These are phyloP conservation scores for Talaromyces sp. DNA, from an alignment of 2,329 filamentous ascomycete genomes.

Conservation along the genomic window DNA sequence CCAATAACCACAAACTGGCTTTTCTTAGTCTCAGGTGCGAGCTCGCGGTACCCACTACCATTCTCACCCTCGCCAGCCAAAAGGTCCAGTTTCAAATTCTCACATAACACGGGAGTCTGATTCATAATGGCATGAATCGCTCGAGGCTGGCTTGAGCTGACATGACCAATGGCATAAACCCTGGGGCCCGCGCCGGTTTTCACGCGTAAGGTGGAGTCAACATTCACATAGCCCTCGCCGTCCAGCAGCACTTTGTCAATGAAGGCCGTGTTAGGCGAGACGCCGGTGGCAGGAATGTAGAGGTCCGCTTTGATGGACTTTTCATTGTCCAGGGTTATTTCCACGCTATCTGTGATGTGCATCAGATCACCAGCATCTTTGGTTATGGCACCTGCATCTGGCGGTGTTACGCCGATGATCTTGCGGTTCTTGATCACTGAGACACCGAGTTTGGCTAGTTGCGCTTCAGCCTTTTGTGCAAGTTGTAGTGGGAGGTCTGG, in stretches of 20 bases:
- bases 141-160: slow-evolving; percentile 34
- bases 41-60: slow-evolving; percentile 26
- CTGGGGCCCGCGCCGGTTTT: slow-evolving; percentile 28
- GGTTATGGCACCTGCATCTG: slow-evolving; percentile 22
- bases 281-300: slow-evolving; percentile 47
- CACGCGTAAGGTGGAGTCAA: slow-evolving; percentile 37
- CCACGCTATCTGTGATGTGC: slow-evolving; percentile 23
- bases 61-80: slow-evolving; percentile 24
- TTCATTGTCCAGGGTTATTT: slow-evolving; percentile 38
- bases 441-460: slow-evolving; percentile 45
- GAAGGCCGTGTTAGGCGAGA: slow-evolving; percentile 40
- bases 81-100: slow-evolving; percentile 49
- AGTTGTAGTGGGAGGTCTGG: slow-evolving; percentile 37
- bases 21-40: slow-evolving; percentile 41
- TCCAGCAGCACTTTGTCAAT: slow-evolving; percentile 26
- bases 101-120: slow-evolving; percentile 41
- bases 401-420: slow-evolving; percentile 32
- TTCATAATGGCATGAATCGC: slow-evolving; percentile 41
- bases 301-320: slow-evolving; percentile 40
- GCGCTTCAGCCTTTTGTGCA: slow-evolving; percentile 37
- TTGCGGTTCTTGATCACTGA: slow-evolving; percentile 39
- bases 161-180: slow-evolving; percentile 48
- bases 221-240: slow-evolving; percentile 36
- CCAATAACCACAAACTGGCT: slow-evolving; percentile 49
- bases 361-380: slow-evolving; percentile 6